Evolutionary conservation across 2,329 filamentous ascomycete species (phyloP), one percentile per base, ranked within the genome.

Genomic region (Blastomyces parvus): DNA sequence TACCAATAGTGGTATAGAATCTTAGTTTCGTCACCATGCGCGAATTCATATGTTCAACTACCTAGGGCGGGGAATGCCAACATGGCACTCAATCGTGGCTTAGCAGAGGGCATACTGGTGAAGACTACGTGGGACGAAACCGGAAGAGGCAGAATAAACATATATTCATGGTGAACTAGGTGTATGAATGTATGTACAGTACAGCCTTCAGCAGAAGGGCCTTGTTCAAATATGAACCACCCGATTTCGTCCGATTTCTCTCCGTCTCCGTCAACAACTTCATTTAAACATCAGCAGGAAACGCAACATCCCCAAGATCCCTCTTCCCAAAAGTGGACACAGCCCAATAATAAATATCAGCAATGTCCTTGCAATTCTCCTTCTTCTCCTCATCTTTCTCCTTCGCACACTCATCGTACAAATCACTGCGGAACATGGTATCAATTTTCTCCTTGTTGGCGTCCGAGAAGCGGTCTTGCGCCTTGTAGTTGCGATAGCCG

Each of bases 401-500:
- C 9, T 61, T 70, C 2, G 60, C 64, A 61, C 76, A 78, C 63
- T 72, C 66, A 2, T 67, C 65, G 27, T 72, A 70, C 69, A 78
- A 64, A 63, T 75, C 74, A 1, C 60, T 67, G 67, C 76, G 78
- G 69, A 85, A 84, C n/a, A 81, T 79, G 58, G 71, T 67, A 60
- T 85, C 82, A 52, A 85, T 80, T 4, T 65, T 71, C n/a, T 70
- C 61, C 68, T 80, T 81, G 61, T 70, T 73, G 7, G 66, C 70
- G 7, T 73, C 70, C 2, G 74, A 79, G 70, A 84, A 83, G 2
- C 82, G 78, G 1, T 61, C 71, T 68, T 84, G 82, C 1, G 61
- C 63, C 60, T 81, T 80, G 70, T 78, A 84, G 72, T 85, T 85
- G 22, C 77, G 73, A 69, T 83, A 83, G 1, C 82, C 82, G 69